phyloP scores from a whole-genome alignment of 345 rosid species.

The Firmiana major region DNA sequence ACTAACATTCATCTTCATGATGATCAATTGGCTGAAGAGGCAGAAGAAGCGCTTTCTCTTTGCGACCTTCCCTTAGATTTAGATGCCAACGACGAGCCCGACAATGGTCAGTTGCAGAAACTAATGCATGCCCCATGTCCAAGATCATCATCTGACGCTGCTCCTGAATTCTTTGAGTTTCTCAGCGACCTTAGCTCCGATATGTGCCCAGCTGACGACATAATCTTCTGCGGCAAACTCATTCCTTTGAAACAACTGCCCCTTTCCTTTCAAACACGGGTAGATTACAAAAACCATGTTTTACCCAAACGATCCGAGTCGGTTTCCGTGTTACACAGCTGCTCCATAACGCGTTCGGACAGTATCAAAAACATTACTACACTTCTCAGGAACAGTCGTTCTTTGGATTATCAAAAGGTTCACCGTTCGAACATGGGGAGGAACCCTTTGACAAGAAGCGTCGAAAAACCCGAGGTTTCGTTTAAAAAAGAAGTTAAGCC shows the following conservation, averaged over 20 bases:
- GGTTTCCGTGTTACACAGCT: slow-evolving; percentile 35
- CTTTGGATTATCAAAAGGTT: slow-evolving; percentile 48
- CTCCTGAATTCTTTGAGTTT: slow-evolving; percentile 55
- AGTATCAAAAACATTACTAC: slow-evolving; percentile 22
- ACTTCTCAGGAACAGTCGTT: slow-evolving; percentile 52
- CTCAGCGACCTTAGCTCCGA: slow-evolving; percentile 33
- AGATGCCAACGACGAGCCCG: background rate
- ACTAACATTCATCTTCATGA: background rate
- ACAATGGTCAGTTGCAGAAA: background rate
- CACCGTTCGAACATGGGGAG: slow-evolving; percentile 24
- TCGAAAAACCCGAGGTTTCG: slow-evolving; percentile 11
- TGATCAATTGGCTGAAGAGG: background rate
- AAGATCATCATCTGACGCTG: slow-evolving; percentile 23
- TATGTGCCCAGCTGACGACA: slow-evolving; percentile 67
- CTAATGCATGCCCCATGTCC: background rate
- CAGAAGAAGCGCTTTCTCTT: slow-evolving; percentile 50
- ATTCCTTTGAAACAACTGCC: slow-evolving; percentile 39
- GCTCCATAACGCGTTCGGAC: slow-evolving; percentile 16
- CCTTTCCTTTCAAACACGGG: slow-evolving; percentile 12
- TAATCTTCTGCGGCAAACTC: slow-evolving; percentile 55
- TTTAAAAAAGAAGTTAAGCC: slow-evolving; percentile 33
- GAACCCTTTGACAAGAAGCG: slow-evolving; percentile 24
- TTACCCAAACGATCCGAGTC: slow-evolving; percentile 56
- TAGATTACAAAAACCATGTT: background rate
- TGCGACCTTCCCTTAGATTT: slow-evolving; percentile 41